A percentile compares a stretch with the other conserved stretches of the same genome.
phyloP scores from a whole-genome alignment of 192 early-diverging fungal species.

The Coemansia sp. region DNA sequence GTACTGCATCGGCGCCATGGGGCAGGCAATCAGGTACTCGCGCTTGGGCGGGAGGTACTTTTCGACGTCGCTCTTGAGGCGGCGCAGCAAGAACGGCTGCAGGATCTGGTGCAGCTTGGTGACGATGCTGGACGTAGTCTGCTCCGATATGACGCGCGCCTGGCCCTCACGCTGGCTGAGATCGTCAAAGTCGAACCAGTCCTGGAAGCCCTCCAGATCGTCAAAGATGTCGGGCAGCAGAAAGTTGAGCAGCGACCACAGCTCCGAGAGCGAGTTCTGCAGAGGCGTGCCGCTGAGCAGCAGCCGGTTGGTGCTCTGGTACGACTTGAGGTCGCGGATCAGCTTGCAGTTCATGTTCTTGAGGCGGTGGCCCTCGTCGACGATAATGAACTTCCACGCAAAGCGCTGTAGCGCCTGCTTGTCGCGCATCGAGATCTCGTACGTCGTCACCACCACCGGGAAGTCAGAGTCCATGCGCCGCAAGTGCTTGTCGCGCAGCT shows the following conservation, averaged over 20 bases:
- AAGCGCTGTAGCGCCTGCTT: slow-evolving; percentile 60
- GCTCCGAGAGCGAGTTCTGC: slow-evolving; percentile 88
- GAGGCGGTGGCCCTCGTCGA: slow-evolving; percentile 96
- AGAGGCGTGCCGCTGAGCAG: slow-evolving; percentile 93
- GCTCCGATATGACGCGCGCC: slow-evolving; percentile 63
- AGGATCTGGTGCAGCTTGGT: slow-evolving; percentile 86
- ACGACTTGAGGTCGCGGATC: slow-evolving; percentile 79
- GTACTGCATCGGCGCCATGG: slow-evolving; percentile 66
- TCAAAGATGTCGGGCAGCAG: slow-evolving; percentile 95
- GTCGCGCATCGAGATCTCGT: slow-evolving; percentile 87
- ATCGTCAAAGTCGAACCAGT: slow-evolving; percentile 81
- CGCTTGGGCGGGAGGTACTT: slow-evolving; percentile 84
- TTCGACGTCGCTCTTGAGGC: slow-evolving; percentile 78
- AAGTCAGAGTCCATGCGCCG: slow-evolving; percentile 61
- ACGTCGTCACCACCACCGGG: slow-evolving; percentile 87
- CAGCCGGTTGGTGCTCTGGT: slow-evolving; percentile 80
- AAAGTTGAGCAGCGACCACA: slow-evolving; percentile 96
- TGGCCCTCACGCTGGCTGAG: slow-evolving; percentile 61
- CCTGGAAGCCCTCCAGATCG: slow-evolving; percentile 78
- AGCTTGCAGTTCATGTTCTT: slow-evolving; percentile 95
- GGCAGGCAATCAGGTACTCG: slow-evolving; percentile 80
- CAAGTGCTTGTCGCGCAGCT: slow-evolving; percentile 64
- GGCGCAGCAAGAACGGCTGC: slow-evolving; percentile 61
- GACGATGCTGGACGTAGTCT: slow-evolving; percentile 62
- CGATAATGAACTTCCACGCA: slow-evolving; percentile 88